A percentile compares a stretch with the other conserved stretches of the same genome.
Evolutionary conservation across 768 basidiomycete species (phyloP).

Genomic region (Russula ochroleuca): DNA sequence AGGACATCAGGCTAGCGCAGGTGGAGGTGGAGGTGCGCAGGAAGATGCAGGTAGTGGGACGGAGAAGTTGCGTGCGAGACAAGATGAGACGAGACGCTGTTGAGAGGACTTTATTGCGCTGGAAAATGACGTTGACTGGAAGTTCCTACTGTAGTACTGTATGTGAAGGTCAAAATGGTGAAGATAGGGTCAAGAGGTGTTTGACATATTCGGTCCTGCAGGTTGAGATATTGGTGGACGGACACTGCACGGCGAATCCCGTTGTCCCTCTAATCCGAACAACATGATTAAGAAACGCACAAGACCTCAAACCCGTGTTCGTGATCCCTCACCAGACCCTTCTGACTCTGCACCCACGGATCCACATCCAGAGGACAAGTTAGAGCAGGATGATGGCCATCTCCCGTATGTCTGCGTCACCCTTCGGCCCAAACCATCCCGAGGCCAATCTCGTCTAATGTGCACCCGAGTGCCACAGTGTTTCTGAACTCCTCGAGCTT

Average conservation of each 20-base stretch:
- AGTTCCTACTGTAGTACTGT: too few species aligned
- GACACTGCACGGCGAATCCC: not conserved
- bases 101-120: too few species aligned
- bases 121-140: too few species aligned
- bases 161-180: too few species aligned
- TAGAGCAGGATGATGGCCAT: conserved; percentile 36
- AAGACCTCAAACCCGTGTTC: conserved; percentile 56
- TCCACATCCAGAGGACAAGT: conserved; percentile 28
- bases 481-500: conserved; percentile 81
- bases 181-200: too few species aligned
- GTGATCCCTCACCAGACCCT: conserved; percentile 46
- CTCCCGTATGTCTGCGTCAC: conserved; percentile 45
- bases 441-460: conserved; percentile 7
- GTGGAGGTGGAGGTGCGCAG: too few species aligned
- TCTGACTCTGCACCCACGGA: conserved; percentile 29
- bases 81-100: too few species aligned
- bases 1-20: too few species aligned
- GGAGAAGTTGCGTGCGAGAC: too few species aligned
- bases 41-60: too few species aligned
- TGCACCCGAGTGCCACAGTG: conserved; percentile 38
- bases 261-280: not conserved
- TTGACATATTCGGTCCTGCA: too few species aligned
- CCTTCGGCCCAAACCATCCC: not conserved
- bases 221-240: too few species aligned
- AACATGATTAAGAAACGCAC: conserved; percentile 70